These are phyloP conservation scores for Porphyra umbilicalis DNA, from an alignment of 31 red algal genomes.

Conservation along the genomic window DNA sequence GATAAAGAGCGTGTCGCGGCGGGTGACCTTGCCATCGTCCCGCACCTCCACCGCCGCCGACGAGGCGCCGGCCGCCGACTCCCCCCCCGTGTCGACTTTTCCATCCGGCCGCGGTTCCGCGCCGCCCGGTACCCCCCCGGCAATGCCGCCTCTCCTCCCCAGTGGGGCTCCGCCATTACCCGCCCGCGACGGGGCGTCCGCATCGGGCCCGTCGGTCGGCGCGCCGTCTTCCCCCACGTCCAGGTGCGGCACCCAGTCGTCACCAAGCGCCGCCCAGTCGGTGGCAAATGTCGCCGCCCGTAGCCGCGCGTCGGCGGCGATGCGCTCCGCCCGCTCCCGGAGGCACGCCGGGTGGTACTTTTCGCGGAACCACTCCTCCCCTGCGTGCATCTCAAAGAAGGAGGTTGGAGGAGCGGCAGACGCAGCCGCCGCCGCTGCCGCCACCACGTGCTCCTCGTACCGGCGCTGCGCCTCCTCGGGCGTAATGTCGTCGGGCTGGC, in stretches of 20 bases:
- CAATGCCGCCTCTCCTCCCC: not conserved
- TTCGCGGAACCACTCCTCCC: constrained; percentile 57
- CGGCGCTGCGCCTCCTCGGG: constrained; percentile 40
- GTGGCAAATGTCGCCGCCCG: constrained; percentile 26
- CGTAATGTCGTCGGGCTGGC: constrained; percentile 46
- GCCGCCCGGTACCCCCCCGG: not conserved
- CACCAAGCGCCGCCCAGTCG: constrained; percentile 26
- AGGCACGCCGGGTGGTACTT: constrained; percentile 53
- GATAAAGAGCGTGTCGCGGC: constrained; percentile 48
- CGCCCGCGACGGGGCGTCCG: not conserved
- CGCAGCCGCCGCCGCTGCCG: not conserved
- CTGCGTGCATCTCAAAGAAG: constrained; percentile 38
- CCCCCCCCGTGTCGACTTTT: not conserved
- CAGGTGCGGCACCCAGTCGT: constrained; percentile 30
- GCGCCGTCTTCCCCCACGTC: not conserved
- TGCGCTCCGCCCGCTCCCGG: constrained; percentile 20
- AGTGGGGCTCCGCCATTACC: not conserved
- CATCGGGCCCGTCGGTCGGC: not conserved
- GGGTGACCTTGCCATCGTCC: constrained; percentile 7
- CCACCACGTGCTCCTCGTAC: constrained; percentile 24
- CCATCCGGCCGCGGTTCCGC: constrained; percentile 5
- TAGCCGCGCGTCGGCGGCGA: constrained; percentile 20
- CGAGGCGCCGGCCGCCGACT: not conserved
- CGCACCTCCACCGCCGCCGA: not conserved
- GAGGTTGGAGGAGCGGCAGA: constrained; percentile 9